A percentile compares a stretch with the other conserved stretches of the same genome.
phyloP scores from a whole-genome alignment of 2,329 filamentous ascomycete species.

The Xylariales sp. region DNA sequence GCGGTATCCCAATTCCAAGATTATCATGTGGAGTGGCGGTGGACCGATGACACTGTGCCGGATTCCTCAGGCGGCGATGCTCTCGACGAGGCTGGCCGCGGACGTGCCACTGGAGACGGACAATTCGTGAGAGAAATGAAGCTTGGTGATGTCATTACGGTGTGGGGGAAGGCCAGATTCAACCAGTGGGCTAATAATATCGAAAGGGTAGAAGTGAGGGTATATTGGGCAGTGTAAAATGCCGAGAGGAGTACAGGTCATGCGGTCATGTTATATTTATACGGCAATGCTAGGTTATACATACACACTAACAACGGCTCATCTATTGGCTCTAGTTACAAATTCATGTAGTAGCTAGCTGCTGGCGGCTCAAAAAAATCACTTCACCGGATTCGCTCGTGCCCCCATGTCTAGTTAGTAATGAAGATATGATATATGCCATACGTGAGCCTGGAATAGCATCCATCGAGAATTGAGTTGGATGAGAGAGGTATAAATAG shows the following conservation, averaged over 20 bases:
- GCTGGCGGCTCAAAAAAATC: no score
- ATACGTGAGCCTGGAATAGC: no score
- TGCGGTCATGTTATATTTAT: no score
- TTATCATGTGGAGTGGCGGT: constrained; percentile 51
- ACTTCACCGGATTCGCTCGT: no score
- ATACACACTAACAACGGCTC: no score
- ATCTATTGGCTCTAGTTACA: no score
- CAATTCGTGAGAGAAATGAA: constrained; percentile 51
- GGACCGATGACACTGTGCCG: constrained; percentile 40
- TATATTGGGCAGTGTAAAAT: constrained; percentile 53
- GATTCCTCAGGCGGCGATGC: constrained; percentile 33
- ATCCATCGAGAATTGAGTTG: no score
- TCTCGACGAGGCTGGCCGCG: constrained; percentile 41
- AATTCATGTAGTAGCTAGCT: no score
- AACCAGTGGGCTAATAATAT: constrained; percentile 49
- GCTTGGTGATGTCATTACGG: constrained; percentile 56
- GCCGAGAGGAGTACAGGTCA: neutral
- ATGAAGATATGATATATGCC: no score
- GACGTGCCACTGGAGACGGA: constrained; percentile 45
- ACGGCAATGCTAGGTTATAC: no score
- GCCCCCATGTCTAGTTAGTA: no score
- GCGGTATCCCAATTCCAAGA: constrained; percentile 28
- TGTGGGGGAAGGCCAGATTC: constrained; percentile 59
- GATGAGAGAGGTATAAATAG: no score
- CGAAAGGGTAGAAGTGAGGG: constrained; percentile 44